phyloP scores from a whole-genome alignment of 305 asterid species.

The Plantago lanceolata region DNA sequence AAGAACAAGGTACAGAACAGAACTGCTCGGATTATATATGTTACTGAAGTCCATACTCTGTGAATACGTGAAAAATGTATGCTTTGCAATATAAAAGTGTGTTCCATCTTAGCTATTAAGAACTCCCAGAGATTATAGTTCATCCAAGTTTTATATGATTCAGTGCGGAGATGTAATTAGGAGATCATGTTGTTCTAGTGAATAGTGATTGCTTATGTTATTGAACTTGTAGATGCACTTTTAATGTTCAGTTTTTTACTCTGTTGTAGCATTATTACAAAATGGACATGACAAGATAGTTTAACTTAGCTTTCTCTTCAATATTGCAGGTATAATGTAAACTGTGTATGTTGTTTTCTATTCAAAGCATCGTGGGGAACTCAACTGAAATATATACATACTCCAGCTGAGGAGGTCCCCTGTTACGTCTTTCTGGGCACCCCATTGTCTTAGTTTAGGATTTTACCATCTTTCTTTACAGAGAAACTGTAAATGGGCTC shows the following conservation, averaged over 20 bases:
- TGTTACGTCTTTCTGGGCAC: background rate
- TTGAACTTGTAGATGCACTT: too few species aligned
- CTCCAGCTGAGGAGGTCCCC: background rate
- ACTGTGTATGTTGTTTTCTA: background rate
- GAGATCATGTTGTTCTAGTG: background rate
- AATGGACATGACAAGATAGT: too few species aligned
- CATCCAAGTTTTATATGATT: background rate
- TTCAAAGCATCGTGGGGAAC: background rate
- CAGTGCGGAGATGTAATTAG: background rate
- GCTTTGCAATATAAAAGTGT: background rate
- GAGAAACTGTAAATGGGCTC: background rate
- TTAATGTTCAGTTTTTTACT: too few species aligned
- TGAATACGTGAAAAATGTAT: slow-evolving; percentile 9
- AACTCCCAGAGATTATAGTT: background rate
- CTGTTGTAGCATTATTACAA: too few species aligned
- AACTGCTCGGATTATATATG: background rate
- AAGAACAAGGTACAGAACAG: slow-evolving; percentile 28
- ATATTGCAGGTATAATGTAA: background rate
- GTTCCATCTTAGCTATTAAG: slow-evolving; percentile 3
- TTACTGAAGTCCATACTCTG: slow-evolving; percentile 15
- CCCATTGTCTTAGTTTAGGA: background rate
- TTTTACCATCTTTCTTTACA: background rate
- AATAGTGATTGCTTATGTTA: background rate
- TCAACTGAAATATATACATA: background rate
- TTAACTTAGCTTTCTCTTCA: background rate